phyloP scores from a whole-genome alignment of 2,329 filamentous ascomycete genomes.

The Aspergillus tamarii region DNA sequence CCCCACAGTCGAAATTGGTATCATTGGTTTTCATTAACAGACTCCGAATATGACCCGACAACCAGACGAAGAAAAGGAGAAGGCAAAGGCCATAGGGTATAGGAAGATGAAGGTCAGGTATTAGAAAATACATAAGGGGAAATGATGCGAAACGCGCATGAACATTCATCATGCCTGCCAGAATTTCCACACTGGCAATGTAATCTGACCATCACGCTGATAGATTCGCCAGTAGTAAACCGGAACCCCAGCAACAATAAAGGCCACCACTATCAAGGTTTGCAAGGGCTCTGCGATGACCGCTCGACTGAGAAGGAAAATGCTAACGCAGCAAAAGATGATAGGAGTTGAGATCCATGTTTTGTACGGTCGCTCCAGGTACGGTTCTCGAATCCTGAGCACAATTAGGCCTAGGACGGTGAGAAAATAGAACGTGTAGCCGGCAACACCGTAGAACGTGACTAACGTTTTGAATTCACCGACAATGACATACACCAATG shows the following conservation, averaged over 20 bases:
- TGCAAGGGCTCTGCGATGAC: conserved; percentile 90
- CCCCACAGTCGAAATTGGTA: not conserved
- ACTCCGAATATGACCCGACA: not conserved
- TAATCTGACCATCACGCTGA: conserved; percentile 56
- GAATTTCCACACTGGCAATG: conserved; percentile 46
- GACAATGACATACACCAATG: conserved; percentile 75
- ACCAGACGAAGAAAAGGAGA: not conserved
- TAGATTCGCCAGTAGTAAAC: conserved; percentile 88
- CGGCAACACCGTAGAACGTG: conserved; percentile 96
- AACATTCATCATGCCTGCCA: conserved; percentile 38
- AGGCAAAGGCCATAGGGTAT: not conserved
- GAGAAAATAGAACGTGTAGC: conserved; percentile 96
- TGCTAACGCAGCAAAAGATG: conserved; percentile 95
- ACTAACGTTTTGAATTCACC: conserved; percentile 91
- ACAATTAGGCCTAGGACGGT: conserved; percentile 93
- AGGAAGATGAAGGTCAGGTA: not conserved
- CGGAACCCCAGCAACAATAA: conserved; percentile 80
- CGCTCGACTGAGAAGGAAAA: conserved; percentile 86
- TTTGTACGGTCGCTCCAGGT: conserved; percentile 85
- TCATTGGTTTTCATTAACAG: not conserved
- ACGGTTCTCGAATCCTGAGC: conserved; percentile 81
- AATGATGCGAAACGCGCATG: conserved; percentile 1
- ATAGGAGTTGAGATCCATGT: conserved; percentile 98
- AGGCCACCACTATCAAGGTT: conserved; percentile 82
- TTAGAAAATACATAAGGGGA: conserved; percentile 6